Evolutionary conservation across 1,284 basidiomycete genomes (phyloP), one percentile per base, ranked within the genome.

Genomic region (Fistulinella cinereoalba): DNA sequence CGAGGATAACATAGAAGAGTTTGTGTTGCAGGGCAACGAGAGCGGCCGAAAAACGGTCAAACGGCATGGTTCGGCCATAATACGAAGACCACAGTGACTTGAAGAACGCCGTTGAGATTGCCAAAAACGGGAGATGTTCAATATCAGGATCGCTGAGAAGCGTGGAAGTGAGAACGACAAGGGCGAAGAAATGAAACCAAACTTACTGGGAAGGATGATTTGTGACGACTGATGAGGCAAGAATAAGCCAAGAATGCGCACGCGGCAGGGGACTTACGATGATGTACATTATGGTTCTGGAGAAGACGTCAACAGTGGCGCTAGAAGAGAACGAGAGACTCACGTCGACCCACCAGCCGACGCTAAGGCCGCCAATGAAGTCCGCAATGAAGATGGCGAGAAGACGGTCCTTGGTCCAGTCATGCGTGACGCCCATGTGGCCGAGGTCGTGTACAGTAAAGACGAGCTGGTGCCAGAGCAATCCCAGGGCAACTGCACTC

Each of bases 261-360:
- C 24, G 49, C 18, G 21, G 25, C 3, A n/a, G 31, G 54, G 25
- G 44, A 74, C 81, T 73, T 65, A 85, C 83, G 77, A 71, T 99
- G 96, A 72, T 99, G 96, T 41, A 97, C 83, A 60, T 99, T 97
- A 68, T 99, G 96, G 64, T 97, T 98, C 90, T 94, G 41, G 36
- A 32, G 21, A 31, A 36, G 39, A 24, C 37, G 32, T 54, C 18
- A 47, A 47, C 25, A 23, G 21, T 22, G 12, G 34, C 13, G 5
- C 4, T 24, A 29, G 13, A 46, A 34, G 37, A 49, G 19, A 53
- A 50, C 51, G n/a, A 38, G 43, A 23, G 18, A 81, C 89, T 73
- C 54, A 93, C 92, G 67, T 97, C 83, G 48, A 94, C 92, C 96
- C 96, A 99, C 97, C 96, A 99, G 32, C 92, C 89, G 29, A 97